Percentiles rank a stretch among this genome's conserved stretches.
Evolutionary conservation across 2,329 filamentous ascomycete genomes (phyloP).

Genomic region (Hymenoscyphus infarciens): DNA sequence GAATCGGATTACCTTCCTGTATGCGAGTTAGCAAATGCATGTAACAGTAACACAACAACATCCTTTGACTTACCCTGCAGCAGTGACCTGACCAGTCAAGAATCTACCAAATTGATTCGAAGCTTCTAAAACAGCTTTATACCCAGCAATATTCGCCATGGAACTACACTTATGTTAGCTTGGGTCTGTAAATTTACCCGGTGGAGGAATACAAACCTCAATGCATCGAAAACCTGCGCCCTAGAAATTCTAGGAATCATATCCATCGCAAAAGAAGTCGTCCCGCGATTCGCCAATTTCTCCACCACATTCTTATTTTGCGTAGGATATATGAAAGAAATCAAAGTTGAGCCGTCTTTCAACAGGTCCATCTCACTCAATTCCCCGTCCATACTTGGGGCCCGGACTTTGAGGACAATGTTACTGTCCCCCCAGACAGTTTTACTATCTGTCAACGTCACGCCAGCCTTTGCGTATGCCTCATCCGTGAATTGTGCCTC

Average conservation of each 20-base stretch:
- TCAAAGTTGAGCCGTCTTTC: conserved; percentile 66
- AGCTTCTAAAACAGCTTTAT: conserved; percentile 86
- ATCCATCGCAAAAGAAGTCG: conserved; percentile 86
- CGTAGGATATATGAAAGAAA: conserved; percentile 79
- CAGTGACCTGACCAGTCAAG: conserved; percentile 84
- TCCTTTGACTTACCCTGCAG: conserved; percentile 58
- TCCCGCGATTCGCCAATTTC: conserved; percentile 64
- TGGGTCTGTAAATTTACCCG: not conserved
- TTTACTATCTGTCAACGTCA: conserved; percentile 66
- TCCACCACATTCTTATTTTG: conserved; percentile 76
- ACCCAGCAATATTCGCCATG: conserved; percentile 93
- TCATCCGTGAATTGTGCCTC: conserved; percentile 74
- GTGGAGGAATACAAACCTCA: conserved; percentile 41
- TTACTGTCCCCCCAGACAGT: conserved; percentile 72
- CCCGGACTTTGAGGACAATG: conserved; percentile 80
- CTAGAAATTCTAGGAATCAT: conserved; percentile 87
- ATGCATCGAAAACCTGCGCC: conserved; percentile 82
- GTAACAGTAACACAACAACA: not conserved
- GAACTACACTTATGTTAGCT: conserved; percentile 50
- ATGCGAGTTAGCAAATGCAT: conserved; percentile 28
- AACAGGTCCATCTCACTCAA: conserved; percentile 66
- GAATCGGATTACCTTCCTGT: conserved; percentile 30
- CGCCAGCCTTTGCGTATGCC: conserved; percentile 74
- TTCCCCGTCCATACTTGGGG: conserved; percentile 56
- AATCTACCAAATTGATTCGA: conserved; percentile 88